Conservation (phyloP, 1,139 yeast species). For the Yamadazyma sp. region DNA sequence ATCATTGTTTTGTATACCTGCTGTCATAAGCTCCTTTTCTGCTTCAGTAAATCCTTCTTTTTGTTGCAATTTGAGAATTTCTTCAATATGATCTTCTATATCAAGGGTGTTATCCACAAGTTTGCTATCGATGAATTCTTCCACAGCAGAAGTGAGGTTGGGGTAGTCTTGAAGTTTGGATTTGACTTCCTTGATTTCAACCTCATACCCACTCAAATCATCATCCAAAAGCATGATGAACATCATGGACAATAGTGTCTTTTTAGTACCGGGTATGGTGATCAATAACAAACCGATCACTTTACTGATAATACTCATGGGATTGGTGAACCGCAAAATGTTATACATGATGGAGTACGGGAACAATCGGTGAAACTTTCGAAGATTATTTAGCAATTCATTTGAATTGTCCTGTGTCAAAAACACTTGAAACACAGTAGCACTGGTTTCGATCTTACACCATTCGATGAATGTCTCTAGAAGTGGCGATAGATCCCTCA, state of each 20-base stretch:
- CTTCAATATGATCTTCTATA: constrained; percentile 11
- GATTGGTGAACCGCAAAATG: constrained; percentile 78
- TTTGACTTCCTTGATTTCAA: constrained; percentile 51
- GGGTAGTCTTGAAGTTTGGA: constrained; percentile 18
- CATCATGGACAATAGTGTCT: constrained; percentile 65
- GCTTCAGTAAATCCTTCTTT: neutral
- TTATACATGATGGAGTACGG: constrained; percentile 78
- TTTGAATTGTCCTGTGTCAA: constrained; percentile 78
- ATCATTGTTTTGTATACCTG: constrained; percentile 2
- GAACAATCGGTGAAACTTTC: constrained; percentile 66
- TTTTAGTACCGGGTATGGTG: constrained; percentile 60
- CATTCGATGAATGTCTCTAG: constrained; percentile 73
- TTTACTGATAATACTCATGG: constrained; percentile 76
- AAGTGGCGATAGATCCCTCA: constrained; percentile 67
- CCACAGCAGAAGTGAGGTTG: constrained; percentile 26
- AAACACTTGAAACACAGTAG: constrained; percentile 76
- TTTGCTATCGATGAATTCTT: constrained; percentile 14
- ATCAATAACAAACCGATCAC: constrained; percentile 77
- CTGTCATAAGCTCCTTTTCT: neutral
- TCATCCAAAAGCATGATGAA: constrained; percentile 76
- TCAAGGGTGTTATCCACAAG: constrained; percentile 8
- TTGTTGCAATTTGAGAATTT: neutral
- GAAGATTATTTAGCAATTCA: constrained; percentile 68
- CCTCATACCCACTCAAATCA: constrained; percentile 68
- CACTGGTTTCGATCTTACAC: constrained; percentile 79